Evolutionary conservation across 2,329 filamentous ascomycete species (phyloP), one percentile per base, ranked within the genome.

Genomic region (Neonectria ditissima): DNA sequence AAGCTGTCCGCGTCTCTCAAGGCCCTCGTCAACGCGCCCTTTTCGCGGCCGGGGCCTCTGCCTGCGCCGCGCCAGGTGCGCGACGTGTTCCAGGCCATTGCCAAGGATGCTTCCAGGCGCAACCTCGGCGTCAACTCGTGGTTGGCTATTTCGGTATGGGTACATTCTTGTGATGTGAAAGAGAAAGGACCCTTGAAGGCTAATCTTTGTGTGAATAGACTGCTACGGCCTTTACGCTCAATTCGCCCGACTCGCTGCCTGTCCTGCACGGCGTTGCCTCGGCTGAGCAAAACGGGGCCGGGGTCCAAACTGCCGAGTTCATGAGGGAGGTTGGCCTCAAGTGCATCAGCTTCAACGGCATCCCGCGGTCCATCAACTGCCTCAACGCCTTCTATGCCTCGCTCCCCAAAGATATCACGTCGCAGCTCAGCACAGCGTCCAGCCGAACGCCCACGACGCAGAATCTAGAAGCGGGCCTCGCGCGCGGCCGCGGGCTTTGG

Each of bases 201-300:
- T 74, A 10, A 72, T 3, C 7, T 18, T 2, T 55, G 13, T 55
- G 13, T 2, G 8, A 2, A 5, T 14, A 93, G 89, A 91, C 92
- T 1, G 93, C 92, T 32, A 90, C 92, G 18, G 93, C 92, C 2
- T 92, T 95, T 81, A 96, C 93, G 1, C 88, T 96, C 82, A 96
- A 97, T 81, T 94, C 92, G 2, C 92, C 92, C 24, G 90, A 92
- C 61, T 91, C 92, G 3, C 86, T 95, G 68, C 80, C 87, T 4
- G 79, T 85, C 22, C 85, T 94, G 13, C 89, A 89, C 79, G 74
- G 84, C 59, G 78, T 86, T 32, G 84, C 85, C 11, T 72, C 78
- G 4, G 55, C 71, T 7, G 57, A 71, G 64, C 50, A 65, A 66
- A 60, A 55, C 59, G 47, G 61, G 63, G 65, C 55, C 14, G 59